A percentile compares a stretch with the other conserved stretches of the same genome.
Evolutionary conservation across 1,284 basidiomycete genomes (phyloP).

Genomic region (Puccinia polysora): DNA sequence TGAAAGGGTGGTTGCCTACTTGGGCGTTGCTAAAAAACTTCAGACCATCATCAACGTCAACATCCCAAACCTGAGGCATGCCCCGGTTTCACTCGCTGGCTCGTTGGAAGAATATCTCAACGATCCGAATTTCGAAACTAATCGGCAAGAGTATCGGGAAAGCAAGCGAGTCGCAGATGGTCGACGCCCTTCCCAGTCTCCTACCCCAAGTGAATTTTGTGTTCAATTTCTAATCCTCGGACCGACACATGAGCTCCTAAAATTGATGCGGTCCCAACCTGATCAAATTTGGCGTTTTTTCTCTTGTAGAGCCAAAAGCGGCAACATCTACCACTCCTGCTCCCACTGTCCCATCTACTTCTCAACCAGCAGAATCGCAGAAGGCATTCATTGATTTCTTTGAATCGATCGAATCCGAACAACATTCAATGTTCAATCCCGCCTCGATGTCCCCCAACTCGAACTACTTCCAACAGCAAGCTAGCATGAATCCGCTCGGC

Average conservation of each 20-base stretch:
- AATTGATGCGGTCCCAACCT: neutral
- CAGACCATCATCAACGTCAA: slow-evolving; percentile 87
- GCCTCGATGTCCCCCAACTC: slow-evolving; percentile 52
- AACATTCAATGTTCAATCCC: slow-evolving; percentile 68
- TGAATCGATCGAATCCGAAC: slow-evolving; percentile 76
- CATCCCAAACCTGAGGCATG: slow-evolving; percentile 79
- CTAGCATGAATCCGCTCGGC: slow-evolving; percentile 44
- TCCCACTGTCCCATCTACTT: slow-evolving; percentile 42
- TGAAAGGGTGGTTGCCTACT: slow-evolving; percentile 85
- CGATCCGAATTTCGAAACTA: slow-evolving; percentile 93
- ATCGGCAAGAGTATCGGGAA: slow-evolving; percentile 81
- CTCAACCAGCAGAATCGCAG: slow-evolving; percentile 50
- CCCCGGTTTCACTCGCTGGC: slow-evolving; percentile 84
- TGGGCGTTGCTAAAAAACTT: slow-evolving; percentile 85
- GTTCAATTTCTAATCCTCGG: no score
- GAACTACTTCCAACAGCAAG: slow-evolving; percentile 30
- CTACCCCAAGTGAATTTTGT: slow-evolving; percentile 50
- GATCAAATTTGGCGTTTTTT: neutral
- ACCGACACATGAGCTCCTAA: no score
- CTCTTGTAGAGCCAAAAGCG: slow-evolving; percentile 41
- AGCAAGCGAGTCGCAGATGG: slow-evolving; percentile 73
- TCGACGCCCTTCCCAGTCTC: slow-evolving; percentile 52
- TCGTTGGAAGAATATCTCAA: slow-evolving; percentile 92
- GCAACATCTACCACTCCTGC: slow-evolving; percentile 6
- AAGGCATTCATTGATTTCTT: slow-evolving; percentile 79